phyloP scores from a whole-genome alignment of 1,139 yeast species.

The Geotrichum macrosporum region DNA sequence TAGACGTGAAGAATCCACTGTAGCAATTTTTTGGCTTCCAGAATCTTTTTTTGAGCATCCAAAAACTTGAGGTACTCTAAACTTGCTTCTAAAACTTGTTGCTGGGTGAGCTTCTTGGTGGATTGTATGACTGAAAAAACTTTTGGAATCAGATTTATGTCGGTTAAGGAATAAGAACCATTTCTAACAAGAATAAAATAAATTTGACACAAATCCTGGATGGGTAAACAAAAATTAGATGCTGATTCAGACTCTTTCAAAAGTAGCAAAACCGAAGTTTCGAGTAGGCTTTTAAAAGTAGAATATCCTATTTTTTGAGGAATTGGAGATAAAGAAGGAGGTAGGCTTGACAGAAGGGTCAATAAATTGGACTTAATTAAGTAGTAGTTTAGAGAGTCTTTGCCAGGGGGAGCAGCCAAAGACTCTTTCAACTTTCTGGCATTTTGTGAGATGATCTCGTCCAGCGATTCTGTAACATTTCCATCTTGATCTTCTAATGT shows the following conservation, averaged over 20 bases:
- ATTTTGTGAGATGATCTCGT: conserved; percentile 1
- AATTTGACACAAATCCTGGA: conserved; percentile 7
- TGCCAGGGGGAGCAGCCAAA: conserved; percentile 19
- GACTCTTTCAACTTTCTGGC: conserved; percentile 20
- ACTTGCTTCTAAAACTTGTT: conserved; percentile 11
- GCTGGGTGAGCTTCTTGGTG: conserved; percentile 5
- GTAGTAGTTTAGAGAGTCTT: conserved; percentile 17
- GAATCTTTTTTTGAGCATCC: conserved; percentile 12
- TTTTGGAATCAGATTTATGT: conserved; percentile 13
- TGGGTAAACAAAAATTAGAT: conserved; percentile 9
- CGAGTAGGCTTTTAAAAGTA: conserved; percentile 6
- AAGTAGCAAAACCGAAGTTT: conserved; percentile 9
- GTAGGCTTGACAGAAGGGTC: conserved; percentile 7
- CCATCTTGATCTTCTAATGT: conserved; percentile 7
- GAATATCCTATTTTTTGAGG: conserved; percentile 7
- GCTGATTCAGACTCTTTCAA: conserved; percentile 13
- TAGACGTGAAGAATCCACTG: conserved; percentile 17
- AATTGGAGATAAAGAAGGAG: conserved; percentile 2
- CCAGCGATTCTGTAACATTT: neutral
- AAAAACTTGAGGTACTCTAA: conserved; percentile 16
- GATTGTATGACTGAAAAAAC: conserved; percentile 16
- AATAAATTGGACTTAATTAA: conserved; percentile 13
- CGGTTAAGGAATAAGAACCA: conserved; percentile 5
- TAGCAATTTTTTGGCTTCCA: conserved; percentile 14
- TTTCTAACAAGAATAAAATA: conserved; percentile 13